Percentiles rank a stretch among this genome's conserved stretches.
phyloP scores from a whole-genome alignment of 176 grass and related monocot species.

The Triticum dicoccoides region DNA sequence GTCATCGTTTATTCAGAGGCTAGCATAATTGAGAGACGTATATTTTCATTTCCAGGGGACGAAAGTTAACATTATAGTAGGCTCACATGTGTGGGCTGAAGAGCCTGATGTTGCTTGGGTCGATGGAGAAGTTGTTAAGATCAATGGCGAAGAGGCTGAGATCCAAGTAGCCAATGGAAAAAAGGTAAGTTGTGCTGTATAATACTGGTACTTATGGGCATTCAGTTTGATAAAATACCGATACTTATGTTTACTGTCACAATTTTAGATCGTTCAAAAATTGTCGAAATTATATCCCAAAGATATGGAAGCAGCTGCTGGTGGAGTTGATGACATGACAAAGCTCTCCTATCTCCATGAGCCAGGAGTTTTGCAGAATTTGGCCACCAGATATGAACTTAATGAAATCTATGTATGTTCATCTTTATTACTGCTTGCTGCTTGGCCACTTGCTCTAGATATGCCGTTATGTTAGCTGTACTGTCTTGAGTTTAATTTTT shows the following conservation, averaged over 20 bases:
- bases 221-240: background rate
- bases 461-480: background rate
- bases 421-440: background rate
- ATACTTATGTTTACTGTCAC: background rate
- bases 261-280: constrained; percentile 59
- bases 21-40: background rate
- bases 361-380: constrained; percentile 91
- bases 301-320: constrained; percentile 94
- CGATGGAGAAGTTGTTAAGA: constrained; percentile 90
- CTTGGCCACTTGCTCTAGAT: background rate
- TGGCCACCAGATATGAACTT: constrained; percentile 88
- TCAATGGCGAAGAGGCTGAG: constrained; percentile 76
- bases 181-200: constrained; percentile 45
- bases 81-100: constrained; percentile 94
- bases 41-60: constrained; percentile 70
- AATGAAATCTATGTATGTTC: constrained; percentile 97
- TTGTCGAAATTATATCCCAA: constrained; percentile 94
- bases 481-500: constrained; percentile 22
- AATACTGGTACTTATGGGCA: background rate
- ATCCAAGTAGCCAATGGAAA: constrained; percentile 70
- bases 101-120: constrained; percentile 62
- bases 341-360: constrained; percentile 98
- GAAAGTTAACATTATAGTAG: constrained; percentile 93
- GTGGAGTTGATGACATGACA: constrained; percentile 99
- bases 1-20: background rate